Evolutionary conservation across 345 rosid genomes (phyloP), one percentile per base, ranked within the genome.

Genomic region (Angophora floribunda): DNA sequence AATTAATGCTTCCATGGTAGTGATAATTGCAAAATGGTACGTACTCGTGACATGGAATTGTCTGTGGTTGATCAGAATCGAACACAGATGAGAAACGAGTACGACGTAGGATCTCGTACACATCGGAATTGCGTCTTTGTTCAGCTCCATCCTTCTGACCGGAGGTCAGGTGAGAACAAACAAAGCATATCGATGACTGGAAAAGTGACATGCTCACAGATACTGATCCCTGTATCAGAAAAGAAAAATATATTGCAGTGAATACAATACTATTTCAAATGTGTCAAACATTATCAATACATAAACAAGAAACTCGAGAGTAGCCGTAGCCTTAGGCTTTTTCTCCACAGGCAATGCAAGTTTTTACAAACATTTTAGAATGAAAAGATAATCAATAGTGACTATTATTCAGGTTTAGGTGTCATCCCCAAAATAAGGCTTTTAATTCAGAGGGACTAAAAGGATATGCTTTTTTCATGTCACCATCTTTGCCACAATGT

Each of bases 151-250:
- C 96, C 87, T 94, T 97, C 91, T 98, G 99, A 49, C 99, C 99
- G 9, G 99, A 98, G 32, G 99, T 94, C 93, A 98, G 95, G 93
- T 98, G 99, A 89, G 99, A 96, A 89, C 99, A 98, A 28, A 98
- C 99, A 57, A 98, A 98, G 95, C 99, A 98, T 91, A 98, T 44
- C 88, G 98, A 92, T 52, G 99, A 96, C 89, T 98, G 99, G 91
- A 93, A 97, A 75, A 98, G 91, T 32, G 99, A 90, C 99, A 98
- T 96, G 94, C 99, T 98, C 51, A 98, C 93, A 3, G 99, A 98
- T 87, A 98, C 98, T 51, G 99, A 98, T 85, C 99, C 99, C 99
- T 98, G 96, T 92, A 94, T 87, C 92, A 90, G 52, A 61, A 90
- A 90, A 52, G 80, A 19, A 6, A 32, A 67, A 52, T 53, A 86